Percentiles rank a stretch among this genome's conserved stretches.
Conservation (phyloP, 2,329 filamentous ascomycete genomes). For the Aspergillus melleus region DNA sequence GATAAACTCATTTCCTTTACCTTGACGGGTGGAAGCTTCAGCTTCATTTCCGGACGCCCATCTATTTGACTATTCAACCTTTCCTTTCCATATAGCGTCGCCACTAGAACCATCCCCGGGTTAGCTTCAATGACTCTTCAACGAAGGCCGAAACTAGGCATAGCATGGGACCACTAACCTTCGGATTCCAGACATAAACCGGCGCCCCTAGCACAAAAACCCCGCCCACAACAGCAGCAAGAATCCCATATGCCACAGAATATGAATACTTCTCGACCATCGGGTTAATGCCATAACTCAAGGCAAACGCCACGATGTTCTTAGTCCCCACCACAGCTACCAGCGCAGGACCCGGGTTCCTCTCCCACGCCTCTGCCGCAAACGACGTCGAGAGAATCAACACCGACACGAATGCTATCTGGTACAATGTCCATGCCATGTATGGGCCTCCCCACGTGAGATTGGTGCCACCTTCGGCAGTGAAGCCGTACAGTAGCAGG, state of each 20-base stretch:
- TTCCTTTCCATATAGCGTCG: too few species aligned
- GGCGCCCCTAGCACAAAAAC: slow-evolving; percentile 26
- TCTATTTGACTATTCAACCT: too few species aligned
- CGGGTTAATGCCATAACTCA: slow-evolving; percentile 29
- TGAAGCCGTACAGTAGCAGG: slow-evolving; percentile 34
- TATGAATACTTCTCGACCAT: slow-evolving; percentile 28
- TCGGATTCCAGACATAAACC: slow-evolving; percentile 26
- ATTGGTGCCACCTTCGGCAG: slow-evolving; percentile 20
- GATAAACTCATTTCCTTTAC: too few species aligned
- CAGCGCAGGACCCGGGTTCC: slow-evolving; percentile 32
- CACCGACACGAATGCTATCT: slow-evolving; percentile 27
- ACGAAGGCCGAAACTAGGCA: too few species aligned
- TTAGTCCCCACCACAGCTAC: slow-evolving; percentile 32
- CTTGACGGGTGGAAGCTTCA: too few species aligned
- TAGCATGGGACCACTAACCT: too few species aligned
- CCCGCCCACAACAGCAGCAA: slow-evolving; percentile 20
- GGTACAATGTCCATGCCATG: slow-evolving; percentile 30
- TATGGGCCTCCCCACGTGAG: slow-evolving; percentile 28
- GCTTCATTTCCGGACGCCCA: too few species aligned
- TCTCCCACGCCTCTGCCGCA: slow-evolving; percentile 35
- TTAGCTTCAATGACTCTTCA: too few species aligned
- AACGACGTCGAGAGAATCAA: slow-evolving; percentile 34
- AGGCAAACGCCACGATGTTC: slow-evolving; percentile 28
- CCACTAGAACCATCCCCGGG: too few species aligned
- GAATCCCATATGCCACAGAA: slow-evolving; percentile 24